phyloP scores from a whole-genome alignment of 768 basidiomycete genomes.

The Termitomyces sp. region DNA sequence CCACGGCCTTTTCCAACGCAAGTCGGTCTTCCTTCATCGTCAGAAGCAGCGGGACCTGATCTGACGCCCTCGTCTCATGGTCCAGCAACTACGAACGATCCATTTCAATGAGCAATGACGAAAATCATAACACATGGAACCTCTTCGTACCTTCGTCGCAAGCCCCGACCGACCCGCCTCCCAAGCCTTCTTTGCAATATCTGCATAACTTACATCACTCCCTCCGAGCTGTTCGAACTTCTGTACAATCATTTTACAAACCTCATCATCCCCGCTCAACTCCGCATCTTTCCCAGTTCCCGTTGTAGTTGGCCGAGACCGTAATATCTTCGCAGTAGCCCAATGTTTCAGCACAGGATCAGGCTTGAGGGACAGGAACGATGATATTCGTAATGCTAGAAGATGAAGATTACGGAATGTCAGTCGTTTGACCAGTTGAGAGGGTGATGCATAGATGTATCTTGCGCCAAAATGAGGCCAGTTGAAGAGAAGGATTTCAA shows the following conservation, averaged over 20 bases:
- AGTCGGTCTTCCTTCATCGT: conserved; percentile 92
- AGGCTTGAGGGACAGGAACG: conserved; percentile 77
- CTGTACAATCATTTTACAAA: conserved; percentile 81
- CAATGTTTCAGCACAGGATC: conserved; percentile 91
- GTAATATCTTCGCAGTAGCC: conserved; percentile 89
- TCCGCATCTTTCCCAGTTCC: conserved; percentile 52
- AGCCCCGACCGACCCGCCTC: conserved; percentile 17
- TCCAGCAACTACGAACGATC: not conserved
- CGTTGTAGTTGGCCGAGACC: conserved; percentile 56
- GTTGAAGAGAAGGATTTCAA: not conserved
- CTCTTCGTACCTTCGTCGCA: conserved; percentile 10
- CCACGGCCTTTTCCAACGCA: conserved; percentile 85
- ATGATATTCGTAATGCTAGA: conserved; percentile 86
- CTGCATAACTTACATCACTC: conserved; percentile 84
- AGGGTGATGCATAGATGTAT: conserved; percentile 77
- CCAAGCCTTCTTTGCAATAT: conserved; percentile 94
- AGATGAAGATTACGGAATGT: conserved; percentile 88
- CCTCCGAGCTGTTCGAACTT: conserved; percentile 85
- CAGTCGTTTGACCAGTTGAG: conserved; percentile 77
- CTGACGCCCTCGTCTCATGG: not conserved
- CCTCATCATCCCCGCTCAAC: conserved; percentile 66
- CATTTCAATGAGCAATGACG: not conserved
- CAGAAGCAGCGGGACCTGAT: conserved; percentile 75
- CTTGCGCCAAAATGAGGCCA: conserved; percentile 32
- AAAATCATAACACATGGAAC: not conserved